Evolutionary conservation across 2,329 filamentous ascomycete genomes (phyloP).

Genomic region (Xylaria sp.): DNA sequence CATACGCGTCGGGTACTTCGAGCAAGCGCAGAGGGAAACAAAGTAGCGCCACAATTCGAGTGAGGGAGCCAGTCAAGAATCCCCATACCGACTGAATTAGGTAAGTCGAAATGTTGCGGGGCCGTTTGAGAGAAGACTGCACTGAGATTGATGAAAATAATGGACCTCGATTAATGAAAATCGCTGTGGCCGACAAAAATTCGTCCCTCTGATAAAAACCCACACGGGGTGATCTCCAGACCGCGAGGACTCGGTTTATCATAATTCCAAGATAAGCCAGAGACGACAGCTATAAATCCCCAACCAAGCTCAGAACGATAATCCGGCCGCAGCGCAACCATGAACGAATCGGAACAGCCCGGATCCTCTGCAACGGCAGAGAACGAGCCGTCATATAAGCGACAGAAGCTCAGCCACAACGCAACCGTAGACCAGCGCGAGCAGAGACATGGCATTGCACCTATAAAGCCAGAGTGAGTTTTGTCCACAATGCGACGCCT

Average conservation of each 20-base stretch:
- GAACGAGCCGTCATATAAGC: constrained; percentile 65
- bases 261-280: background rate
- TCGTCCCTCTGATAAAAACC: constrained; percentile 11
- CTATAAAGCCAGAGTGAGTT: constrained; percentile 54
- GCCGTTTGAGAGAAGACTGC: background rate
- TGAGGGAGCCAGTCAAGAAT: constrained; percentile 8
- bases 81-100: constrained; percentile 19
- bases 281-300: background rate
- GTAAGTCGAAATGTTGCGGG: constrained; percentile 21
- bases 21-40: background rate
- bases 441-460: constrained; percentile 47
- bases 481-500: background rate
- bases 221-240: background rate
- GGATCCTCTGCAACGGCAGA: constrained; percentile 30
- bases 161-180: constrained; percentile 28
- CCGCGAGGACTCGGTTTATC: background rate
- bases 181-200: constrained; percentile 29
- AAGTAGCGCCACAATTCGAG: constrained; percentile 7
- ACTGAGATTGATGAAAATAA: constrained; percentile 21
- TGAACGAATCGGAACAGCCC: constrained; percentile 31
- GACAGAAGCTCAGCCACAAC: constrained; percentile 62
- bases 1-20: no score
- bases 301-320: background rate
- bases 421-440: constrained; percentile 30
- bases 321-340: no score